Percentiles rank a stretch among this genome's conserved stretches.
phyloP scores from a whole-genome alignment of 192 early-diverging fungal genomes.

The Phycomyces blakesleeanus region DNA sequence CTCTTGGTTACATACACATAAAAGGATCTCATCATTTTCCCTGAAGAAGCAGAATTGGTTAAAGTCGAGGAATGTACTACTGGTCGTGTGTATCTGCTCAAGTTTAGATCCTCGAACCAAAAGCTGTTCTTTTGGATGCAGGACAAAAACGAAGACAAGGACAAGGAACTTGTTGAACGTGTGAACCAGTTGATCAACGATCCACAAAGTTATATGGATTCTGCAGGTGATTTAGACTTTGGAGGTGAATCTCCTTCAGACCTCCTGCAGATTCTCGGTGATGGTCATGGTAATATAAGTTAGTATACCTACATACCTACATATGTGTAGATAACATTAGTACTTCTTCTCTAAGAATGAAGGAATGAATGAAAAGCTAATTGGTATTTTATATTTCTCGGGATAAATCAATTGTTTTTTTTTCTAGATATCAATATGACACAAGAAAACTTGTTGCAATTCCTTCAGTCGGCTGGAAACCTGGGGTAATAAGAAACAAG shows the following conservation, averaged over 20 bases:
- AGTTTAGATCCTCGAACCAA: slow-evolving; percentile 76
- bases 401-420: too few species aligned
- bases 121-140: slow-evolving; percentile 87
- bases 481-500: slow-evolving; percentile 16
- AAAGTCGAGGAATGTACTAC: slow-evolving; percentile 50
- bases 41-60: slow-evolving; percentile 68
- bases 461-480: slow-evolving; percentile 28
- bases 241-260: slow-evolving; percentile 4
- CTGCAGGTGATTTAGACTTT: slow-evolving; percentile 16
- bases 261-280: slow-evolving; percentile 11
- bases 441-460: slow-evolving; percentile 27
- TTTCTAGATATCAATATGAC: slow-evolving; percentile 18
- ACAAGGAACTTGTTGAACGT: slow-evolving; percentile 47
- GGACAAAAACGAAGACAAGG: slow-evolving; percentile 55
- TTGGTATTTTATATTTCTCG: too few species aligned
- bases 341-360: too few species aligned
- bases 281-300: slow-evolving; percentile 10
- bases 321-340: too few species aligned
- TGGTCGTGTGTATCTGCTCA: slow-evolving; percentile 76
- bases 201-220: slow-evolving; percentile 32
- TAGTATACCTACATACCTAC: too few species aligned
- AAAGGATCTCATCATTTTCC: slow-evolving; percentile 68
- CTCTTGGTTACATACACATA: too few species aligned
- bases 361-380: neutral
- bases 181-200: slow-evolving; percentile 61